Evolutionary conservation across 306 rosid genomes (phyloP), one percentile per base, ranked within the genome.

Genomic region (Prunus padus): DNA sequence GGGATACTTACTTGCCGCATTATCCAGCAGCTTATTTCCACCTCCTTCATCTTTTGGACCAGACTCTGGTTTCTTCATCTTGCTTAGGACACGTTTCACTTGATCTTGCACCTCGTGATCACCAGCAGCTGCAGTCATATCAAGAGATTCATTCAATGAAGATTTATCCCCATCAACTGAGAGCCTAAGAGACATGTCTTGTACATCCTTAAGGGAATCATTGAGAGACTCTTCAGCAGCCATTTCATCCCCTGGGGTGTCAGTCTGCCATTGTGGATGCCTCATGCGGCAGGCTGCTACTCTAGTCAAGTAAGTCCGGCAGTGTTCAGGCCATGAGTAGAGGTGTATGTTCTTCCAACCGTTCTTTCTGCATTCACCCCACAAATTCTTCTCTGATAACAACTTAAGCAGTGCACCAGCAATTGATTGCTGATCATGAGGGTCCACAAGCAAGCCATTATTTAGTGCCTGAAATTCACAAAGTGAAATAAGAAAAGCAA

Each of bases 281-380:
- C 93, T 89, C 88, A 87, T 87, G 19, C 91, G 89, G 77, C 93
- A 89, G 65, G 88, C 89, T 12, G 89, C 93, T 26, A 89, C 87
- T 74, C 93, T 80, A 18, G 91, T 89, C 78, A 89, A 66, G 83
- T 89, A 89, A 60, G 93, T 89, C 42, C 93, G 89, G 64, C 93
- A 89, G 52, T 89, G 93, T 20, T 86, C 93, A 19, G 91, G 93
- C 93, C 93, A 89, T 8, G 93, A 89, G 77, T 87, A 89, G 42
- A 89, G 87, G 80, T 89, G 93, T 61, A 89, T 89, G 82, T 87
- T 81, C 71, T 57, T 89, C 88, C 84, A 84, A 68, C 93, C 93
- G 76, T 87, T 89, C 70, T 85, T 89, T 81, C 88, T 83, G 67
- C 93, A 89, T 10, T 89, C 93, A 63, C 72, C 60, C 93, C 93